Evolutionary conservation across 2,329 filamentous ascomycete species (phyloP), one percentile per base, ranked within the genome.

Genomic region (Arthrocladium fulminans): DNA sequence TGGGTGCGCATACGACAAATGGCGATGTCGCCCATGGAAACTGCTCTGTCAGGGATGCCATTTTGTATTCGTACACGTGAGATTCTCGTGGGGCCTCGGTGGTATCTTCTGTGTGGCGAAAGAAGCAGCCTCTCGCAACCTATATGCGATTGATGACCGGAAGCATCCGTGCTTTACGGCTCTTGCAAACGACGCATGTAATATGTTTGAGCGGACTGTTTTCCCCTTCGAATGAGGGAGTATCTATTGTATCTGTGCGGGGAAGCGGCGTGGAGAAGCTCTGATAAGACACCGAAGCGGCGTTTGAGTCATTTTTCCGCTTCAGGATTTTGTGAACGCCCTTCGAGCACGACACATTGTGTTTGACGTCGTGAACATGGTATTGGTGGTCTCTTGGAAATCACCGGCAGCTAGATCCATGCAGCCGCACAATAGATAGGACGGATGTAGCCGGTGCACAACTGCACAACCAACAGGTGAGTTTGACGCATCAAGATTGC

Each of bases 1-100:
- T 87, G 0, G 84, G 84, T 1, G 81, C 83, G 30, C 72, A 70
- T 39, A 74, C 69, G 24, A 88, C 71, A 17, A 85, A 63, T 4
- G 81, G 81, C 2, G 65, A 57, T 29, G 68, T 61, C 3, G 71
- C 73, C 80, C 81, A 84, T 55, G 79, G 77, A 57, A 81, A 81
- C 52, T 67, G 49, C 15, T 48, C 27, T 25, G 49, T 47, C 22
- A 37, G 22, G n/a, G 52, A 13, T 47, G 50, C 49, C 19, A 40
- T 53, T 25, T 20, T 47, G 20, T 12, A 10, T 30, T 17, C 25
- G 51, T 48, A 49, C 52, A 52, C 37, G 49, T 53, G 35, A 40
- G 54, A 37, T 45, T 51, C n/a, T 55, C 53, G 8, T 54, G 49
- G 35, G n/a, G 49, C 51, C 29, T 54, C 53, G 22, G 50, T 25